Percentiles rank a stretch among this genome's conserved stretches.
These are phyloP conservation scores for Monosporozyma siamensis DNA, from an alignment of 805 yeast genomes.

Conservation along the genomic window DNA sequence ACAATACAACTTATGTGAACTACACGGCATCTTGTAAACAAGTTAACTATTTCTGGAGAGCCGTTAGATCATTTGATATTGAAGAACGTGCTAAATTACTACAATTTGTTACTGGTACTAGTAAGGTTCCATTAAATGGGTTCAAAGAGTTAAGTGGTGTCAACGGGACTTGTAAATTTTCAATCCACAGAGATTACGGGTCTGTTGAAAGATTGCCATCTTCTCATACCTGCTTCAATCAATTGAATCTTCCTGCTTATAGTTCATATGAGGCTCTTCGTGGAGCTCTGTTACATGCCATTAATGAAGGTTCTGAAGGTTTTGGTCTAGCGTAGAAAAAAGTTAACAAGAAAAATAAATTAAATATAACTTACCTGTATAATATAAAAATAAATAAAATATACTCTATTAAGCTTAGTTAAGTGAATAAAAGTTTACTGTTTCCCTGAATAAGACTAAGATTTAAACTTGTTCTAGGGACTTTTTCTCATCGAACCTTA, in stretches of 20 bases:
- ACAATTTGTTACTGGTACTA: slow-evolving; percentile 95
- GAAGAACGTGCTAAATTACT: slow-evolving; percentile 90
- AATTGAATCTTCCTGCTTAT: slow-evolving; percentile 86
- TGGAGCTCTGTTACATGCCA: slow-evolving; percentile 69
- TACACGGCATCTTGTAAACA: slow-evolving; percentile 78
- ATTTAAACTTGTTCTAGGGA: too few species aligned
- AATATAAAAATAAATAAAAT: too few species aligned
- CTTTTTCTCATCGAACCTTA: too few species aligned
- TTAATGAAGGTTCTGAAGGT: slow-evolving; percentile 93
- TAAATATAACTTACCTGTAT: background rate
- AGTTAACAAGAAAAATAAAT: background rate
- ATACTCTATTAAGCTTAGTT: too few species aligned
- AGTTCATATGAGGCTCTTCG: slow-evolving; percentile 80
- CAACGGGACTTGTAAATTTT: slow-evolving; percentile 75
- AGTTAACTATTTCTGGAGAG: slow-evolving; percentile 96
- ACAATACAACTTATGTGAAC: slow-evolving; percentile 70
- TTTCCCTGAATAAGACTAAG: too few species aligned
- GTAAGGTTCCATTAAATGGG: slow-evolving; percentile 91
- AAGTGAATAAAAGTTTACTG: too few species aligned
- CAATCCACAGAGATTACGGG: slow-evolving; percentile 85
- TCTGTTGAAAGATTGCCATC: slow-evolving; percentile 80
- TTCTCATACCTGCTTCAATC: slow-evolving; percentile 95
- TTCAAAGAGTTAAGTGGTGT: slow-evolving; percentile 85
- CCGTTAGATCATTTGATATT: slow-evolving; percentile 84
- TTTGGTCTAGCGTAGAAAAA: slow-evolving; percentile 47